Conservation (phyloP, 306 rosid species). For the Clitoria ternatea region DNA sequence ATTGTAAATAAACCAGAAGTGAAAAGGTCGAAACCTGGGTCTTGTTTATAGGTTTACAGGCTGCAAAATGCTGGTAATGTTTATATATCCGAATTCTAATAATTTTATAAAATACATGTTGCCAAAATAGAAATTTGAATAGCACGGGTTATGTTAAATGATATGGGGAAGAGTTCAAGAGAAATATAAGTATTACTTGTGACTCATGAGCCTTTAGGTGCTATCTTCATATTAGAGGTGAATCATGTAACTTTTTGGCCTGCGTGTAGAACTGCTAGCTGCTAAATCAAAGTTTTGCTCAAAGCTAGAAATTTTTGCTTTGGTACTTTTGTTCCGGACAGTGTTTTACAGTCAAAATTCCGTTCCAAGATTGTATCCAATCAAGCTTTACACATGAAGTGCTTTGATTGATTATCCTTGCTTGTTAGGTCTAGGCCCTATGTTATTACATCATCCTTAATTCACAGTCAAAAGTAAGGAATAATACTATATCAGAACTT, state of each 20-base stretch:
- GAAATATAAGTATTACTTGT: neutral
- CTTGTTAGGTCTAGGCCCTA: neutral
- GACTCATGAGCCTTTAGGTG: neutral
- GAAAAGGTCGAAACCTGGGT: constrained; percentile 26
- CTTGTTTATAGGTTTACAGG: constrained; percentile 26
- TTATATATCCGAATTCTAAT: neutral
- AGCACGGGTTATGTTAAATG: neutral
- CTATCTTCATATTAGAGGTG: neutral
- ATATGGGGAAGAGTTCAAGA: neutral
- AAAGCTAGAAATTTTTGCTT: too few species aligned
- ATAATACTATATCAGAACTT: neutral
- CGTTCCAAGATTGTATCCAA: too few species aligned
- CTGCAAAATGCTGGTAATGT: constrained; percentile 6
- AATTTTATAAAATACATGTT: neutral
- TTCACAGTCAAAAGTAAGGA: neutral
- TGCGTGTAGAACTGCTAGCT: too few species aligned
- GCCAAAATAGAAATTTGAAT: neutral
- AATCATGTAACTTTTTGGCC: neutral
- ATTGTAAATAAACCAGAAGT: constrained; percentile 20
- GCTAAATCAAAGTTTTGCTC: too few species aligned
- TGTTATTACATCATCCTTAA: neutral
- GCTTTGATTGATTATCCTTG: neutral
- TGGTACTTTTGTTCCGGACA: too few species aligned
- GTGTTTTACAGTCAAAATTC: too few species aligned
- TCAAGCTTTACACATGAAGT: too few species aligned